phyloP scores from a whole-genome alignment of 768 basidiomycete genomes.

The Kwoniella mangroviensis region DNA sequence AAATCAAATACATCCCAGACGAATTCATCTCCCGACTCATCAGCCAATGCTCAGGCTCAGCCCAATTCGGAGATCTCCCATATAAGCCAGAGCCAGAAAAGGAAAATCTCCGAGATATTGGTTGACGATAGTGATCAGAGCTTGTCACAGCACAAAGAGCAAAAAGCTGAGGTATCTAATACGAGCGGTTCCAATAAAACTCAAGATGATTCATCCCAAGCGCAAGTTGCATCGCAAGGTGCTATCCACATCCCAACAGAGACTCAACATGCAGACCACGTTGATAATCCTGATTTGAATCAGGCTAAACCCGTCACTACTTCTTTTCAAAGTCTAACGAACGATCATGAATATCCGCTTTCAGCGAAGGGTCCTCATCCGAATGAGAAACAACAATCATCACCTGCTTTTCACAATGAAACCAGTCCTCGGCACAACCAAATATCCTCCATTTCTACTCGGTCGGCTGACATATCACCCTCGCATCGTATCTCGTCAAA shows the following conservation, averaged over 20 bases:
- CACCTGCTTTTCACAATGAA: too few relatives aligned
- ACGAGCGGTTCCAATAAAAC: too few relatives aligned
- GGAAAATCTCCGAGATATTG: slow-evolving; percentile 1
- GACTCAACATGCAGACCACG: too few relatives aligned
- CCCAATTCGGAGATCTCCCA: too few relatives aligned
- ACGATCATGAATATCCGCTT: background rate
- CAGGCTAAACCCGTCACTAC: too few relatives aligned
- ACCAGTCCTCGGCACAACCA: too few relatives aligned
- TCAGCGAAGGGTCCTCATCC: background rate
- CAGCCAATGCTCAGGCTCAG: too few relatives aligned
- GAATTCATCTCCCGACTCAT: background rate
- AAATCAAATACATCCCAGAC: background rate
- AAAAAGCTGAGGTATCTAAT: background rate
- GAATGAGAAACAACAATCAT: too few relatives aligned
- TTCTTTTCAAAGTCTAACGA: background rate
- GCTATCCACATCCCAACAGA: too few relatives aligned
- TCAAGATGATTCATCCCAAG: background rate
- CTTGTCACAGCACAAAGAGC: background rate
- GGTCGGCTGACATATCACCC: background rate
- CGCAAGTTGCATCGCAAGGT: background rate
- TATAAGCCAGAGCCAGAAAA: background rate
- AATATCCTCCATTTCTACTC: background rate
- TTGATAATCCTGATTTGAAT: background rate
- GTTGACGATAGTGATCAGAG: slow-evolving; percentile 24
- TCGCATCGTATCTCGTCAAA: background rate